These are phyloP conservation scores for Porphyridium purpureum DNA, from an alignment of 23 red algal genomes.

Conservation along the genomic window DNA sequence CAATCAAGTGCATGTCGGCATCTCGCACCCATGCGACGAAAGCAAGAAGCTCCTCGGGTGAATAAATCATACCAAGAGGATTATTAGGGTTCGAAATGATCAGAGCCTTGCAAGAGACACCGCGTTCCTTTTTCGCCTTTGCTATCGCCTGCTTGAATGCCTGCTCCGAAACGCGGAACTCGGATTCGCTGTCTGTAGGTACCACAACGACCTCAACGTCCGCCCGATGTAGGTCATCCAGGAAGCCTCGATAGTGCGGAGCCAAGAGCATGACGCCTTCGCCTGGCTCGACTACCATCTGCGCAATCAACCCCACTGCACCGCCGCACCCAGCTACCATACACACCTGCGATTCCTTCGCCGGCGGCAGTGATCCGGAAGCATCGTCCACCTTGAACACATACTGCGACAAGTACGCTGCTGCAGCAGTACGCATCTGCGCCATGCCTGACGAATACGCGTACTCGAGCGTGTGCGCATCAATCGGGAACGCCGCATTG, in stretches of 20 bases:
- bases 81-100: constrained; percentile 49
- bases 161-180: constrained; percentile 1
- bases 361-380: no score
- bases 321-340: constrained; percentile 25
- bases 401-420: constrained; percentile 14
- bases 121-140: constrained; percentile 5
- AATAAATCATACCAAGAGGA: constrained; percentile 33
- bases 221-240: constrained; percentile 28
- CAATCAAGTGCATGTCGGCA: constrained; percentile 37
- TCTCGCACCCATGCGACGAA: constrained; percentile 30
- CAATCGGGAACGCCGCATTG: constrained; percentile 9
- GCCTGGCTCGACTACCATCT: constrained; percentile 38
- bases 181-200: constrained; percentile 1
- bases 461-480: constrained; percentile 14
- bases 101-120: constrained; percentile 1
- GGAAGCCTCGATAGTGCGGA: constrained; percentile 58
- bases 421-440: constrained; percentile 14
- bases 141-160: constrained; percentile 7
- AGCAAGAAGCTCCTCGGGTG: constrained; percentile 10
- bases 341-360: constrained; percentile 12
- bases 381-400: no score
- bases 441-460: constrained; percentile 9
- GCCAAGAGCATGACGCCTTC: constrained; percentile 40
- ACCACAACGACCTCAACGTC: constrained; percentile 5
- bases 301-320: constrained; percentile 35